phyloP scores from a whole-genome alignment of 1,139 yeast genomes.

The Blastobotrys raffinosifermentans region DNA sequence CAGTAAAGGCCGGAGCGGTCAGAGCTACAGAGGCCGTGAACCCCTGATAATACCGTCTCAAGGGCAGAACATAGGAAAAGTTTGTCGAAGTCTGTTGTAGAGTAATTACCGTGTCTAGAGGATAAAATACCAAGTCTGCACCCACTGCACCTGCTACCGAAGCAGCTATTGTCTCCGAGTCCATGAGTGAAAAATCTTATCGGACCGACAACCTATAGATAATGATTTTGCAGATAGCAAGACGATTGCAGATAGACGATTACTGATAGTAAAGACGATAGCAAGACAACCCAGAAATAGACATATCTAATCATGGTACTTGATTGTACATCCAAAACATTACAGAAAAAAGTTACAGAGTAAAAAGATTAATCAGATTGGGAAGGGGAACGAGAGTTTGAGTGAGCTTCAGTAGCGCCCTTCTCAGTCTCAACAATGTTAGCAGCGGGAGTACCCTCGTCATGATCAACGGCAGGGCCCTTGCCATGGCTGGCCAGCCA shows the following conservation, averaged over 20 bases:
- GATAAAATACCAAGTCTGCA: too few species aligned
- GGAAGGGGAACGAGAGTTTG: background rate
- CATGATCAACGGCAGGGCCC: background rate
- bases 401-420: background rate
- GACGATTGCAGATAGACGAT: too few species aligned
- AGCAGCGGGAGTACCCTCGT: background rate
- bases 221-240: too few species aligned
- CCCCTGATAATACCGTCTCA: constrained; percentile 35
- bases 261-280: too few species aligned
- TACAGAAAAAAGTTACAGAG: background rate
- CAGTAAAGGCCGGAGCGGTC: constrained; percentile 36
- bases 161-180: too few species aligned
- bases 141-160: too few species aligned
- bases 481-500: background rate
- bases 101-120: constrained; percentile 32
- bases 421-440: background rate
- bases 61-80: constrained; percentile 26
- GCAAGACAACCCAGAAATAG: too few species aligned
- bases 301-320: too few species aligned
- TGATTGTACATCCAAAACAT: too few species aligned
- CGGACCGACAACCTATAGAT: too few species aligned
- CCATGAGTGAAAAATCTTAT: too few species aligned
- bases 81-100: constrained; percentile 32
- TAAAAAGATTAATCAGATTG: background rate
- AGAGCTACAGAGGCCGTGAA: constrained; percentile 31